Base-by-base conservation (phyloP, 768 basidiomycete genomes). In the Boletellus ananiceps region DNA sequence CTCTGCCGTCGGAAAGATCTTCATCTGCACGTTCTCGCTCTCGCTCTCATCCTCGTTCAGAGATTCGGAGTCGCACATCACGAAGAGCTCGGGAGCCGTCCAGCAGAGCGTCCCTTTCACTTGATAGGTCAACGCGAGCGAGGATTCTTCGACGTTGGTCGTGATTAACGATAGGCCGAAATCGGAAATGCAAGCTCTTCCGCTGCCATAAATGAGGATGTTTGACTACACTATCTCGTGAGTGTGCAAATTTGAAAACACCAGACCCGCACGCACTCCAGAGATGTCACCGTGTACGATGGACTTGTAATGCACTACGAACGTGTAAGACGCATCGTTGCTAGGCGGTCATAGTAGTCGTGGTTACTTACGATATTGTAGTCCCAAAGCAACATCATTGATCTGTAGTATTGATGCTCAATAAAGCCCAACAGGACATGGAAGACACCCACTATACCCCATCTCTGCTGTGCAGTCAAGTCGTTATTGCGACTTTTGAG, bases 101-200 rank as follows among this genome's bases (percentile, higher is more conserved):
- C 77, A 79, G 2, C 76, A 70, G 16, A 78, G 63, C n/a, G 76
- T 71, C 3, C 75, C 77, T 35, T 46, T 61, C 7, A 33, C 31
- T 43, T 54, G 54, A n/a, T 51, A 64, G 1, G 54, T 43, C 71
- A 71, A 69, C 23, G 67, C 67, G 12, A 64, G 54, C 15, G 60
- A 66, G 15, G 63, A 62, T 5, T 63, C 62, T 35, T 68, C 57
- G 25, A 73, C 56, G 32, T 74, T 68, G 1, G 61, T 62, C 31
- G 67, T 53, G 44, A 78, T 61, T 19, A 61, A 69, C 2, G 76
- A 78, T 3, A 79, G 55, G 4, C 77, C 76, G 46, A 79, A 77
- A 50, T 79, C 76, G 27, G 69, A 67, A 7, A 80, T 58, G 23
- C 70, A 70, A 1, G 71, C 76, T 27, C 70, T 69, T 18, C 71